Evolutionary conservation across 2,329 filamentous ascomycete species (phyloP).

Genomic region (Monosporascus sp.): DNA sequence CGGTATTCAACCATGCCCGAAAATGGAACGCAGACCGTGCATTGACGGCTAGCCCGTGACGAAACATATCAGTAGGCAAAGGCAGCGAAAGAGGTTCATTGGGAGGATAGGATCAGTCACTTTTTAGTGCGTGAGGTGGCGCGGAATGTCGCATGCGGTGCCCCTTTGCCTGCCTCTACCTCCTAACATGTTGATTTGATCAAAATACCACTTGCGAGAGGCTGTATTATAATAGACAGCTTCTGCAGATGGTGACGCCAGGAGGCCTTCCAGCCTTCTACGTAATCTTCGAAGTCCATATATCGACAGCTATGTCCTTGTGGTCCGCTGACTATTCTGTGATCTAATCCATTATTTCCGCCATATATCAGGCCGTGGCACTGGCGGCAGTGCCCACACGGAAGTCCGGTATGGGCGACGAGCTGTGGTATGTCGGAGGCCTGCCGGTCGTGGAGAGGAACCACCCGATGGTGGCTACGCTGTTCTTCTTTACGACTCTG

Average conservation of each 20-base stretch:
- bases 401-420: too few relatives aligned
- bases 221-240: too few relatives aligned
- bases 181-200: too few relatives aligned
- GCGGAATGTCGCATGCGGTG: too few relatives aligned
- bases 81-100: neutral
- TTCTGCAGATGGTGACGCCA: too few relatives aligned
- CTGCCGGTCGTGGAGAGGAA: constrained; percentile 7
- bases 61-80: neutral
- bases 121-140: neutral
- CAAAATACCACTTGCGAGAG: too few relatives aligned
- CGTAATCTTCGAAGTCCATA: too few relatives aligned
- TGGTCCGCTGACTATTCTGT: neutral
- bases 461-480: constrained; percentile 8
- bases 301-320: too few relatives aligned
- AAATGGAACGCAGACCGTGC: neutral
- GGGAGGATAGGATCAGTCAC: neutral
- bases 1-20: too few relatives aligned
- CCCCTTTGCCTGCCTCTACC: too few relatives aligned
- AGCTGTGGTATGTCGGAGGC: constrained; percentile 8
- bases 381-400: too few relatives aligned
- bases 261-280: too few relatives aligned
- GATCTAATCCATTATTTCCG: neutral
- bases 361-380: neutral
- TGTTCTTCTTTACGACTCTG: constrained; percentile 13
- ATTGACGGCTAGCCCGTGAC: neutral